Evolutionary conservation across 2,329 filamentous ascomycete species (phyloP).

Genomic region (Coleophoma cylindrospora): DNA sequence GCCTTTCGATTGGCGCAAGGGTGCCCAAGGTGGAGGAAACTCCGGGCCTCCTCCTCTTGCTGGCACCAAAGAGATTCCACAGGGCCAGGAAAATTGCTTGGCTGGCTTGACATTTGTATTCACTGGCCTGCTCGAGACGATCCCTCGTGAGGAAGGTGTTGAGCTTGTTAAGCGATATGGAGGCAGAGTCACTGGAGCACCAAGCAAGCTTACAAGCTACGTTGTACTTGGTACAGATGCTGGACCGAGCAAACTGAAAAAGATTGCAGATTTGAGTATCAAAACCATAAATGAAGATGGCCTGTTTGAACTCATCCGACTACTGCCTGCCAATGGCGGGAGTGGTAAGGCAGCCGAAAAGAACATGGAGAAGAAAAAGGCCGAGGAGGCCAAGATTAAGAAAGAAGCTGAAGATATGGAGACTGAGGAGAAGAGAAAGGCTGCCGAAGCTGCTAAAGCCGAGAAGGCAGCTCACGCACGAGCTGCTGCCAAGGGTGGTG

Average conservation of each 20-base stretch:
- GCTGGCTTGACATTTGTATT: constrained; percentile 91
- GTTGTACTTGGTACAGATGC: constrained; percentile 89
- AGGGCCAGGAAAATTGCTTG: constrained; percentile 83
- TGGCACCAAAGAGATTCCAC: constrained; percentile 67
- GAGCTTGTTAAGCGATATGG: constrained; percentile 88
- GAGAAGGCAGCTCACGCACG: constrained; percentile 30
- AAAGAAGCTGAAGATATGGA: constrained; percentile 83
- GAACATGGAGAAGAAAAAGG: constrained; percentile 75
- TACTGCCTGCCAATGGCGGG: constrained; percentile 80
- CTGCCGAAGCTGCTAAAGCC: constrained; percentile 45
- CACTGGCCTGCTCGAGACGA: constrained; percentile 76
- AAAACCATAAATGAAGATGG: constrained; percentile 95
- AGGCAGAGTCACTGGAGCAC: constrained; percentile 79
- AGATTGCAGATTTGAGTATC: constrained; percentile 73
- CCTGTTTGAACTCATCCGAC: constrained; percentile 77
- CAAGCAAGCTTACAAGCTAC: constrained; percentile 90
- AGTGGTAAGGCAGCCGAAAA: constrained; percentile 84
- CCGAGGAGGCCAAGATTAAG: constrained; percentile 74
- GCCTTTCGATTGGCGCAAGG: constrained; percentile 69
- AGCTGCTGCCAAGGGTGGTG: constrained; percentile 28
- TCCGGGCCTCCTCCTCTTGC: constrained; percentile 58
- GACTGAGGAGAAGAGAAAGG: constrained; percentile 62
- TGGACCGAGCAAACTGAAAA: constrained; percentile 86
- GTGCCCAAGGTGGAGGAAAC: constrained; percentile 50
- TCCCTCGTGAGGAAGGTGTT: constrained; percentile 81